These are phyloP conservation scores for Haemoproteus tartakovskyi DNA, from an alignment of 169 alveolate species.

Conservation along the genomic window DNA sequence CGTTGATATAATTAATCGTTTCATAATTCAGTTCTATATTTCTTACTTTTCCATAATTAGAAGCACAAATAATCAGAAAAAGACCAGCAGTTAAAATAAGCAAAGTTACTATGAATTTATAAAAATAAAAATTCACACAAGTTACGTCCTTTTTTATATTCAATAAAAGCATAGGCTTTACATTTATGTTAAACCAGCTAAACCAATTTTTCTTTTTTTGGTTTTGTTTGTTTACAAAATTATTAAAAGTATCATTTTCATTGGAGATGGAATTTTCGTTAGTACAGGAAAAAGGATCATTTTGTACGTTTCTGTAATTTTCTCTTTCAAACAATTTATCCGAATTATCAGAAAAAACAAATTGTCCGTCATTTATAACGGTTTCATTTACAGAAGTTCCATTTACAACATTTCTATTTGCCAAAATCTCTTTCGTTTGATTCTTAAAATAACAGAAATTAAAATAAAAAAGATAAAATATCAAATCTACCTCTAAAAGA, in stretches of 20 bases:
- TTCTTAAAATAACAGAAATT: slow-evolving; percentile 30
- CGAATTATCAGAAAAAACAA: no score
- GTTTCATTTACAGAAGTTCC: no score
- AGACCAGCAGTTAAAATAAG: slow-evolving; percentile 30
- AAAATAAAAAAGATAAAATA: slow-evolving; percentile 19
- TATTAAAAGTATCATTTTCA: no score
- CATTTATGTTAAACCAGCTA: slow-evolving; percentile 5
- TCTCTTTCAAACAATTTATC: no score
- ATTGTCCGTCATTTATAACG: no score
- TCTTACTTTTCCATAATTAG: slow-evolving; percentile 23
- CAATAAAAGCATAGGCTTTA: slow-evolving; percentile 14
- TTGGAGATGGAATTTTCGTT: no score
- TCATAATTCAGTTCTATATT: slow-evolving; percentile 14
- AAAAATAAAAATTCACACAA: slow-evolving; percentile 33
- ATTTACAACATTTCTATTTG: not conserved
- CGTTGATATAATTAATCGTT: slow-evolving; percentile 12
- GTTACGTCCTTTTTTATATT: slow-evolving; percentile 24
- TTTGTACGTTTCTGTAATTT: no score
- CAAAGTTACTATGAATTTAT: slow-evolving; percentile 37
- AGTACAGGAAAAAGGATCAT: no score
- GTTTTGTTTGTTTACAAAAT: no score
- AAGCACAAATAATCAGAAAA: slow-evolving; percentile 37
- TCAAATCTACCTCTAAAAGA: slow-evolving; percentile 35
- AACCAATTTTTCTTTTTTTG: no score
- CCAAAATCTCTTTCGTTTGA: not conserved